These are phyloP conservation scores for Colletotrichum godetiae DNA, from an alignment of 2,329 filamentous ascomycete genomes.

Conservation along the genomic window DNA sequence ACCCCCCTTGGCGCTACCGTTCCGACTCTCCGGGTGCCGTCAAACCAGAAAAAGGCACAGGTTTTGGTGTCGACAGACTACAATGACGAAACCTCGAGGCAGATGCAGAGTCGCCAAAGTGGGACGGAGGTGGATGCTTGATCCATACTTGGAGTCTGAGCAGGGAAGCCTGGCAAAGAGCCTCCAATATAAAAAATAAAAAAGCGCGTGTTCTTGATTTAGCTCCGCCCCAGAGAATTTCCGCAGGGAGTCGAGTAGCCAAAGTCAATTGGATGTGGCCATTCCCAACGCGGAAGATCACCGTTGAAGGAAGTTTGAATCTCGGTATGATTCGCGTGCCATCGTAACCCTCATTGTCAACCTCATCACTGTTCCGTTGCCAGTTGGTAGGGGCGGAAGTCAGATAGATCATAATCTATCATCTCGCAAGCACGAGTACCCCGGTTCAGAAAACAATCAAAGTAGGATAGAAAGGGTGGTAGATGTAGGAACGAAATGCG, in stretches of 20 bases:
- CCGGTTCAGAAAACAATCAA: background rate
- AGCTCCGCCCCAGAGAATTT: background rate
- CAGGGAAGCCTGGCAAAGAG: constrained; percentile 11
- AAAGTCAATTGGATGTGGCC: background rate
- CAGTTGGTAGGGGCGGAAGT: background rate
- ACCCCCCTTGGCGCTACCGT: background rate
- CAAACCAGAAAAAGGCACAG: background rate
- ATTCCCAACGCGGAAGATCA: background rate
- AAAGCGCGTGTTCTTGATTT: background rate
- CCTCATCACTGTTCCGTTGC: background rate
- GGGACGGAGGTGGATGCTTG: background rate
- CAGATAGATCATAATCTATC: constrained; percentile 2
- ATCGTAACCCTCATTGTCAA: background rate
- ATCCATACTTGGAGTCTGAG: background rate
- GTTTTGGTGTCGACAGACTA: background rate
- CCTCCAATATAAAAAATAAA: background rate
- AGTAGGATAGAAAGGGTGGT: background rate
- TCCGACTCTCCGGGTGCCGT: background rate
- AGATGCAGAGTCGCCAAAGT: background rate
- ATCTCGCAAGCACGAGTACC: constrained; percentile 2
- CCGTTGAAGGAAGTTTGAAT: background rate
- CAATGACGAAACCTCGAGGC: constrained; percentile 12
- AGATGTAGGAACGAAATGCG: constrained; percentile 2
- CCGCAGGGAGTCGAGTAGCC: background rate
- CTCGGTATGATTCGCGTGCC: background rate